Percentiles rank a stretch among this genome's conserved stretches.
These are phyloP conservation scores for Candida loeiensis DNA, from an alignment of 805 yeast species.

Conservation along the genomic window DNA sequence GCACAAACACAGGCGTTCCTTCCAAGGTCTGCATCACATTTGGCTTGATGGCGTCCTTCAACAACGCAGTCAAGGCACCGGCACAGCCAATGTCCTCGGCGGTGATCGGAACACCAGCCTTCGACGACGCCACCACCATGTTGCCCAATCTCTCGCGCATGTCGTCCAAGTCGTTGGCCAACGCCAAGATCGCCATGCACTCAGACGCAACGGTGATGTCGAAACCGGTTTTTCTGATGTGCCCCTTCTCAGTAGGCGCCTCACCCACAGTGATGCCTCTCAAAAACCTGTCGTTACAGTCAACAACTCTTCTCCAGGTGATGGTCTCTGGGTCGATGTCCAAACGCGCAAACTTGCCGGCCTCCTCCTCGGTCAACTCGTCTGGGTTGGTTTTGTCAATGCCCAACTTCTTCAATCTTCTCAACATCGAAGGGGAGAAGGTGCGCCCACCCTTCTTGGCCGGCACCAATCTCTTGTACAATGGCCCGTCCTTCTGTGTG, in stretches of 20 bases:
- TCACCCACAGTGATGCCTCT: slow-evolving; percentile 77
- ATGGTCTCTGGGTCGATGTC: slow-evolving; percentile 77
- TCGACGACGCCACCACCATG: slow-evolving; percentile 70
- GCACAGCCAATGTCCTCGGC: slow-evolving; percentile 84
- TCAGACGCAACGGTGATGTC: slow-evolving; percentile 85
- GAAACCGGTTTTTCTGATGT: slow-evolving; percentile 70
- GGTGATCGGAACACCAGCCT: slow-evolving; percentile 68
- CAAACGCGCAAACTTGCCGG: slow-evolving; percentile 59
- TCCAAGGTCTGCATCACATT: slow-evolving; percentile 85
- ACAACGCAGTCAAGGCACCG: slow-evolving; percentile 78
- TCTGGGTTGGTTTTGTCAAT: slow-evolving; percentile 69
- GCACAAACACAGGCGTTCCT: slow-evolving; percentile 84
- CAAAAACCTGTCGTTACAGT: slow-evolving; percentile 76
- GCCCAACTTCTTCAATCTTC: slow-evolving; percentile 64
- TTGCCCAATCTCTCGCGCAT: slow-evolving; percentile 71
- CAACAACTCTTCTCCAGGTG: slow-evolving; percentile 82
- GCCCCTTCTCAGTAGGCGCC: slow-evolving; percentile 77
- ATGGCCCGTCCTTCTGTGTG: slow-evolving; percentile 70
- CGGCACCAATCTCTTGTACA: slow-evolving; percentile 74
- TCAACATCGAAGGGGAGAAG: slow-evolving; percentile 66
- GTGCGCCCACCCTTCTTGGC: slow-evolving; percentile 65
- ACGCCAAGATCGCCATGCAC: slow-evolving; percentile 80
- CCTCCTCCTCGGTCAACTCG: slow-evolving; percentile 67
- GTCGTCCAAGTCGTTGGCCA: slow-evolving; percentile 66
- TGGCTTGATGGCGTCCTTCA: slow-evolving; percentile 81